A percentile compares a stretch with the other conserved stretches of the same genome.
phyloP scores from a whole-genome alignment of 2,329 filamentous ascomycete species.

The Beauveria bassiana region DNA sequence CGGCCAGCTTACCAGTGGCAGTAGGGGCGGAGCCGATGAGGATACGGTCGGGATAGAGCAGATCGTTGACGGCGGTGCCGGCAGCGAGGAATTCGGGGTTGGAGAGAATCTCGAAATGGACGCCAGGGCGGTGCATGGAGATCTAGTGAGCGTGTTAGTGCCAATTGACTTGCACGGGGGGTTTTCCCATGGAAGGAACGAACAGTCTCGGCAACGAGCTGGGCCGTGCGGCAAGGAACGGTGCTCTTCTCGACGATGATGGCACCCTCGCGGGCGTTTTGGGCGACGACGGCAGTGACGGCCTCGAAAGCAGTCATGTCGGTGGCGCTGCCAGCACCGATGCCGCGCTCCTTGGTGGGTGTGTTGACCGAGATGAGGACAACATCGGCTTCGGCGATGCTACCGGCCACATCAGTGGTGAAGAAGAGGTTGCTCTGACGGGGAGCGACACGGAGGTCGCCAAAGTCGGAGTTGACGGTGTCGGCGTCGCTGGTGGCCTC shows the following conservation, averaged over 20 bases:
- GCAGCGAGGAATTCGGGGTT: constrained; percentile 79
- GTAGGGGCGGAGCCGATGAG: constrained; percentile 65
- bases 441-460: constrained; percentile 28
- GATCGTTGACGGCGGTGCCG: constrained; percentile 65
- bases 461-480: constrained; percentile 22
- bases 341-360: constrained; percentile 63
- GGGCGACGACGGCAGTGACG: constrained; percentile 59
- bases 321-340: constrained; percentile 62
- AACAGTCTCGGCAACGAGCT: constrained; percentile 62
- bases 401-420: constrained; percentile 55
- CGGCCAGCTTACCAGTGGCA: constrained; percentile 51
- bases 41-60: constrained; percentile 64
- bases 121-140: constrained; percentile 50
- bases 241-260: constrained; percentile 80
- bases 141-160: constrained; percentile 30
- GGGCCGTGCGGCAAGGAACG: constrained; percentile 67
- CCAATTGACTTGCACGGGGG: too few species aligned
- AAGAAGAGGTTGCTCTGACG: constrained; percentile 64
- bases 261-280: constrained; percentile 55
- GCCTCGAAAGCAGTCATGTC: constrained; percentile 67
- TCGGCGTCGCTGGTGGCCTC: constrained; percentile 26
- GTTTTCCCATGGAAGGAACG: constrained; percentile 16
- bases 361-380: constrained; percentile 74
- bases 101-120: constrained; percentile 67
- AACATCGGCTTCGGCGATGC: constrained; percentile 61